Conservation (phyloP, 495 filamentous ascomycete genomes). For the Trichocladium uniseriatum region DNA sequence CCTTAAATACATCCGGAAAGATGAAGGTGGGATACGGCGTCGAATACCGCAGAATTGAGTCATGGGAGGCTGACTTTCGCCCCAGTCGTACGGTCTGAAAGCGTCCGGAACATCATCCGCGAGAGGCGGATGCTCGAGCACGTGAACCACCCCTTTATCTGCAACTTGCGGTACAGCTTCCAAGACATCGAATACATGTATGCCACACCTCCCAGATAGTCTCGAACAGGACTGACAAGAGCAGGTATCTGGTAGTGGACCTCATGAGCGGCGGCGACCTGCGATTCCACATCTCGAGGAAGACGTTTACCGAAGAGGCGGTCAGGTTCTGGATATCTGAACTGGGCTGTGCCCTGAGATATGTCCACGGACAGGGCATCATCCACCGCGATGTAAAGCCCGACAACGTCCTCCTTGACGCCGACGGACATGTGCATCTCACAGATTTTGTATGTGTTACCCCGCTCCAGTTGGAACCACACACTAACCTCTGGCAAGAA, state of each 20-base stretch:
- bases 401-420: constrained; percentile 90
- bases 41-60: neutral
- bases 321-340: constrained; percentile 95
- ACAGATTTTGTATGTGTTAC: constrained; percentile 78
- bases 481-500: constrained; percentile 51
- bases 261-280: constrained; percentile 97
- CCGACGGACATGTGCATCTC: constrained; percentile 91
- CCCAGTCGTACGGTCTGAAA: constrained; percentile 90
- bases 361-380: constrained; percentile 86
- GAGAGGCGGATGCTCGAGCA: constrained; percentile 97
- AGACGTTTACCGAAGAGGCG: constrained; percentile 95
- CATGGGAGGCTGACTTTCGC: constrained; percentile 1
- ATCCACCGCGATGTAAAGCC: constrained; percentile 96
- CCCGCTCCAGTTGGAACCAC: constrained; percentile 1
- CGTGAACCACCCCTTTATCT: constrained; percentile 94
- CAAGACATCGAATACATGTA: constrained; percentile 99
- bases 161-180: constrained; percentile 97
- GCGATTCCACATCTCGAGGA: constrained; percentile 94
- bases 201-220: constrained; percentile 23
- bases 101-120: constrained; percentile 94
- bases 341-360: constrained; percentile 81
- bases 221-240: constrained; percentile 10
- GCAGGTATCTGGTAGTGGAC: constrained; percentile 93
- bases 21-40: constrained; percentile 65
- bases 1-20: constrained; percentile 96